A percentile compares a stretch with the other conserved stretches of the same genome.
phyloP scores from a whole-genome alignment of 2,329 filamentous ascomycete species.

The Nemania bipapillata region DNA sequence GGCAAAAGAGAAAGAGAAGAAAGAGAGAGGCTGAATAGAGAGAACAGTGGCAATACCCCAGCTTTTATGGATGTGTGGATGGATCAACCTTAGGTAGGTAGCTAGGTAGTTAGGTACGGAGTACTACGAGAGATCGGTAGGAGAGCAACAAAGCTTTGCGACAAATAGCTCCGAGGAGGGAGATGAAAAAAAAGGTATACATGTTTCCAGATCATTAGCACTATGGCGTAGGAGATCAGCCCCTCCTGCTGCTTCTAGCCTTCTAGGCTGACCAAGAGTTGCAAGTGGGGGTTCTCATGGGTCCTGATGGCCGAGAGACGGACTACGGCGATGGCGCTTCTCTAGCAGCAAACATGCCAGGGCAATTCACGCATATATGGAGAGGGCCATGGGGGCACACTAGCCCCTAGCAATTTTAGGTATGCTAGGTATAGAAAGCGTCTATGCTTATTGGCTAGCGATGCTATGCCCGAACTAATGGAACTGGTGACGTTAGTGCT shows the following conservation, averaged over 20 bases:
- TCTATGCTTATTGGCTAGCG: slow-evolving; percentile 41
- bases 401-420: slow-evolving; percentile 17
- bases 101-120: slow-evolving; percentile 25
- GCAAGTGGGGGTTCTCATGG: slow-evolving; percentile 44
- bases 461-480: slow-evolving; percentile 38
- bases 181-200: slow-evolving; percentile 38
- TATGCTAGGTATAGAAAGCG: slow-evolving; percentile 13
- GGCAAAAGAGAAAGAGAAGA: slow-evolving; percentile 51
- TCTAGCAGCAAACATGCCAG: slow-evolving; percentile 13
- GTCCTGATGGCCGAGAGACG: slow-evolving; percentile 49
- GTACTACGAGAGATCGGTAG: slow-evolving; percentile 30
- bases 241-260: slow-evolving; percentile 41
- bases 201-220: slow-evolving; percentile 18
- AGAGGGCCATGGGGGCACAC: slow-evolving; percentile 24
- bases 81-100: too few relatives aligned
- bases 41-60: slow-evolving; percentile 49
- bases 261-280: slow-evolving; percentile 36
- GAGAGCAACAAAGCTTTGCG: slow-evolving; percentile 38
- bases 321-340: slow-evolving; percentile 31
- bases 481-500: slow-evolving; percentile 49
- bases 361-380: slow-evolving; percentile 21
- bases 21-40: slow-evolving; percentile 43
- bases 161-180: slow-evolving; percentile 36
- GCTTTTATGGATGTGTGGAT: slow-evolving; percentile 56
- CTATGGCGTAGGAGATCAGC: slow-evolving; percentile 44